Evolutionary conservation across 2,329 filamentous ascomycete species (phyloP).

Genomic region (Sclerotinia spermophila): DNA sequence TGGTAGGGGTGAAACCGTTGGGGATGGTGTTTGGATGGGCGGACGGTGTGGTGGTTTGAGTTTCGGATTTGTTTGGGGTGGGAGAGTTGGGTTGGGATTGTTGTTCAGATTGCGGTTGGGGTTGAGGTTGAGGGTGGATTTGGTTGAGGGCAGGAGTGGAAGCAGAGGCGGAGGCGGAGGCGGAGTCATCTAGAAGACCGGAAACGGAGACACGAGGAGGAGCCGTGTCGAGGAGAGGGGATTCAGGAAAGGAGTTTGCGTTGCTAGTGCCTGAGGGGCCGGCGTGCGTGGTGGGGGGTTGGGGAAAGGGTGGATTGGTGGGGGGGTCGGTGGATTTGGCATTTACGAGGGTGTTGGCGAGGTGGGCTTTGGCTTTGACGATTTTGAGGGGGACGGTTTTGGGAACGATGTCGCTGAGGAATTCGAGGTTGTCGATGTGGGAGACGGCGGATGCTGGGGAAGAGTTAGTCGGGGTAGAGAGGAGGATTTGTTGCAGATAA

Average conservation of each 20-base stretch:
- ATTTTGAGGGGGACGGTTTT: constrained; percentile 78
- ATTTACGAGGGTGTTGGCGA: neutral
- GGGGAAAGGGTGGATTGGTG: neutral
- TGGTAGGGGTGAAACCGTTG: neutral
- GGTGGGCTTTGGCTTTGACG: constrained; percentile 64
- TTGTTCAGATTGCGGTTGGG: neutral
- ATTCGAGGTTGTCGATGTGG: constrained; percentile 90
- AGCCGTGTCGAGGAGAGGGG: neutral
- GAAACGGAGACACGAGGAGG: constrained; percentile 11
- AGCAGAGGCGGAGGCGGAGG: neutral
- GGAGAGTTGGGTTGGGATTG: neutral
- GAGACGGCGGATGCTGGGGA: constrained; percentile 76
- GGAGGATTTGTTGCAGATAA: neutral
- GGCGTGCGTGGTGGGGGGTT: neutral
- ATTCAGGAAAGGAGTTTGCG: neutral
- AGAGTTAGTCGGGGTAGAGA: neutral
- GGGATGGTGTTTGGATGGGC: neutral
- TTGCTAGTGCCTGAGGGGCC: neutral
- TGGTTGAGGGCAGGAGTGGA: neutral
- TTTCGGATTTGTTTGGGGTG: neutral
- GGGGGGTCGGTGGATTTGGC: neutral
- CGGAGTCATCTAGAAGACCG: constrained; percentile 10
- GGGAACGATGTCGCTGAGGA: constrained; percentile 86
- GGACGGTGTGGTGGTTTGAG: neutral
- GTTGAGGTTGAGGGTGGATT: neutral